Conservation (phyloP, 129 eudicot genomes). For the Pulicaria dysenterica region DNA sequence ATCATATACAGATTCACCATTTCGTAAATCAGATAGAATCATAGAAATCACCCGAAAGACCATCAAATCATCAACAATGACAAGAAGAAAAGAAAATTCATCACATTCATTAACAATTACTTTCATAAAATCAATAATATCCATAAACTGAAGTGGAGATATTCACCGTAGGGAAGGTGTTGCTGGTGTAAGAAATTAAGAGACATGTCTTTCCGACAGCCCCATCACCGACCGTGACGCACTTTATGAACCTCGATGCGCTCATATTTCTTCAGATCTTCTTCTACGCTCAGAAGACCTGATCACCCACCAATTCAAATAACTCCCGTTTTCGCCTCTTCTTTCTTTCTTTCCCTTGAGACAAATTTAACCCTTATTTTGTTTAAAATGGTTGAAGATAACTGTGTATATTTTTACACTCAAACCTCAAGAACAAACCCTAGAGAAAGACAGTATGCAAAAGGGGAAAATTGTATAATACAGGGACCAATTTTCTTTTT, state of each 20-base stretch:
- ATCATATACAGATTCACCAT: conserved; percentile 4
- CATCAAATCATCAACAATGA: neutral
- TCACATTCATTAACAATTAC: neutral
- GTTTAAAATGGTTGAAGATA: neutral
- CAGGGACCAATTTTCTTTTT: conserved; percentile 14
- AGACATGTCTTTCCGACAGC: conserved; percentile 98
- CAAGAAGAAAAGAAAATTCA: conserved; percentile 5
- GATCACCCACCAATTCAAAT: conserved; percentile 34
- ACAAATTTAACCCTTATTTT: conserved; percentile 25
- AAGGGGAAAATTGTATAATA: conserved; percentile 13
- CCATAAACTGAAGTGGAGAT: neutral
- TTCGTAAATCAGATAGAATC: neutral
- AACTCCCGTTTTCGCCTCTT: neutral
- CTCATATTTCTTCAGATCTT: conserved; percentile 84
- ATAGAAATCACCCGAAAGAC: neutral
- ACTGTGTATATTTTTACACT: conserved; percentile 1
- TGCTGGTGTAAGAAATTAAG: conserved; percentile 97
- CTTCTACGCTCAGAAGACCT: conserved; percentile 58
- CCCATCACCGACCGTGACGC: conserved; percentile 99
- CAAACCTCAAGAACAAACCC: conserved; percentile 41
- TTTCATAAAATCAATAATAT: neutral
- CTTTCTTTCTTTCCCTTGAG: conserved; percentile 16
- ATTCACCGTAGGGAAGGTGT: conserved; percentile 93
- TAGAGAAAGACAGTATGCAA: conserved; percentile 12
- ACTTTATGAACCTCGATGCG: conserved; percentile 92